Evolutionary conservation across 495 filamentous ascomycete genomes (phyloP), one percentile per base, ranked within the genome.

Genomic region (Aspergillus asperescens): DNA sequence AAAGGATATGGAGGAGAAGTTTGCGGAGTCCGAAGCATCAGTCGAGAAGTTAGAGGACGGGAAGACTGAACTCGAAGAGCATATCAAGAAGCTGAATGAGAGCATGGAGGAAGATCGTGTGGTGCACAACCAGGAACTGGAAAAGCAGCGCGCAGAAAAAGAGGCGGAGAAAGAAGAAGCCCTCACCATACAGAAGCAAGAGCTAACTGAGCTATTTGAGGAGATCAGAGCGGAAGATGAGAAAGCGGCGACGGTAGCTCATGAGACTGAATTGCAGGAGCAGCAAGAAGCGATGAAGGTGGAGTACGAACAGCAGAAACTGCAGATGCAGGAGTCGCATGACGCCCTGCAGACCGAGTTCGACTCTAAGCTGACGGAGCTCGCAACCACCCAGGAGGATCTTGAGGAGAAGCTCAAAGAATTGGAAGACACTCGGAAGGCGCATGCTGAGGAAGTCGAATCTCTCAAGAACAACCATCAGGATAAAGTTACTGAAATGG

Each of bases 81-180:
- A 84, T 55, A 69, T 84, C 38, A 68, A 62, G 39, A 73, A 74
- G 52, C 55, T 84, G 35, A 76, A 77, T 29, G 67, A 62, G n/a
- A 64, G 67, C 40, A 68, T 82, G 2, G 59, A 71, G 20, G 76
- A 76, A 27, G 62, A 72, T 3, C 55, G 61, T 25, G 63, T 68
- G 15, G 50, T 60, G 2, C 71, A 76, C 35, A 62, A 64, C 27
- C 64, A 67, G 45, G 71, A 68, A 29, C 29, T 62, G 7, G 65
- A 70, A n/a, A 64, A 67, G 20, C 51, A 54, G 25, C 23, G 24
- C 58, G 62, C 10, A 70, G 73, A 47, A 67, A 78, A 32, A 19
- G 51, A 47, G 12, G 19, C 24, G 8, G 66, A 72, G 13, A 70
- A 74, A 32, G 57, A 61, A n/a, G 58, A 66, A 24, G 65, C 66